phyloP scores from a whole-genome alignment of 148 eudicot genomes.

The Arbutus unedo region DNA sequence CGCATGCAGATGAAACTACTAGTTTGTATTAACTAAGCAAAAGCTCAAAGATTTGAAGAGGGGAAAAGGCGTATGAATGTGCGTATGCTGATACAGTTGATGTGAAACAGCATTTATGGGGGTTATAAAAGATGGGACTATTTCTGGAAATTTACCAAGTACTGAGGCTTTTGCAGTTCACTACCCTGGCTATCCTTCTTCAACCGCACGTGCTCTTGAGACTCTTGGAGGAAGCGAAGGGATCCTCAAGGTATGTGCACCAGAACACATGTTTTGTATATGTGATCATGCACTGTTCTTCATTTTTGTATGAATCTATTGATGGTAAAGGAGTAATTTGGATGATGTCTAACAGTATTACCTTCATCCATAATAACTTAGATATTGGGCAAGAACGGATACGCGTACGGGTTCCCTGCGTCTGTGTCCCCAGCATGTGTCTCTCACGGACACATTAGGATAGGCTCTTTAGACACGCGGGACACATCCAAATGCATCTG shows the following conservation, averaged over 20 bases:
- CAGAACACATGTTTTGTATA: not conserved
- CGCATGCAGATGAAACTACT: not conserved
- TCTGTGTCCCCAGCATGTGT: no score
- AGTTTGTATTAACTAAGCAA: not conserved
- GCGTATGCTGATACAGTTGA: not conserved
- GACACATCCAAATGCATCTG: not conserved
- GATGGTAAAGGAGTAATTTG: not conserved
- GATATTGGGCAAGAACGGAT: not conserved
- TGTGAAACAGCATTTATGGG: constrained; percentile 42
- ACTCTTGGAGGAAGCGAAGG: constrained; percentile 77
- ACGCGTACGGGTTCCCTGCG: not conserved
- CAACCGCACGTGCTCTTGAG: constrained; percentile 65
- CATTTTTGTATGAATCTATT: not conserved
- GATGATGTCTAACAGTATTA: not conserved
- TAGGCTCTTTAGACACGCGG: not conserved
- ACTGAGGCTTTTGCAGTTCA: constrained; percentile 61
- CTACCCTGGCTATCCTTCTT: constrained; percentile 90
- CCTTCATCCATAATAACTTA: not conserved
- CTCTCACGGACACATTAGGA: not conserved
- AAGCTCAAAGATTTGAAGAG: not conserved
- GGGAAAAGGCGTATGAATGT: not conserved
- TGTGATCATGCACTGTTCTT: not conserved
- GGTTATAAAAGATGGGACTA: constrained; percentile 62
- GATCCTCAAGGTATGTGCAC: constrained; percentile 62
- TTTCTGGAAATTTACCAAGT: constrained; percentile 59